Evolutionary conservation across 1,284 basidiomycete genomes (phyloP).

Genomic region (Pyrrhoderma lamaoense): DNA sequence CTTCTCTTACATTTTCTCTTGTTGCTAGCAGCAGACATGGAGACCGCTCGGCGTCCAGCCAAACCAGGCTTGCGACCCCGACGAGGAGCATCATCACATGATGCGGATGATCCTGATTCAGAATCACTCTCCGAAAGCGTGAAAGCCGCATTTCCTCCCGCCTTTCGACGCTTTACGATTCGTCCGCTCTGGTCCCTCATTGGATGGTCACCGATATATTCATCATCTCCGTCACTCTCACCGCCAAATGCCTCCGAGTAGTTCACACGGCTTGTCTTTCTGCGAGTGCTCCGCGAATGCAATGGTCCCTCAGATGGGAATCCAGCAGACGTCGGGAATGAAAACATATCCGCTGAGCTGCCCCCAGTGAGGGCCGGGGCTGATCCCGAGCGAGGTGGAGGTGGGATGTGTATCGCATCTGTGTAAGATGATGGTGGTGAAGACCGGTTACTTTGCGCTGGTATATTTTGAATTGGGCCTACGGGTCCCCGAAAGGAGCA

Average conservation of each 20-base stretch:
- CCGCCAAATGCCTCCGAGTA: conserved; percentile 15
- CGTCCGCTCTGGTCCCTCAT: background rate
- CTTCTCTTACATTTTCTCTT: conserved; percentile 16
- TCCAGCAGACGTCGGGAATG: background rate
- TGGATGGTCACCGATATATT: background rate
- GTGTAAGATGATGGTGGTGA: background rate
- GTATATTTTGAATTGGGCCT: background rate
- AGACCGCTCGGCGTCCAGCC: background rate
- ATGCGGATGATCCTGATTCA: background rate
- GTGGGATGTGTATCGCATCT: background rate
- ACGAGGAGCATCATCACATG: background rate
- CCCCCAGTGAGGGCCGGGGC: conserved; percentile 1
- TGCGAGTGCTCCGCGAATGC: conserved; percentile 2
- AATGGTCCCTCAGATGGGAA: conserved; percentile 10
- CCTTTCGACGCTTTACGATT: conserved; percentile 7
- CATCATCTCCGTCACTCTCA: conserved; percentile 16
- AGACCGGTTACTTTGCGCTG: conserved; percentile 5
- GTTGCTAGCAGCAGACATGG: background rate
- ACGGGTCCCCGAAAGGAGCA: conserved; percentile 4
- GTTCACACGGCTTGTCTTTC: conserved; percentile 9
- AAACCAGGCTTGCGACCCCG: background rate
- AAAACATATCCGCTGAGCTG: background rate
- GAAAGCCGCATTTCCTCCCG: background rate
- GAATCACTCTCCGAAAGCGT: conserved; percentile 5
- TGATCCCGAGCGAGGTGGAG: conserved; percentile 1